Evolutionary conservation across 192 early-diverging fungal species (phyloP).

Genomic region (Geranomyces variabilis): DNA sequence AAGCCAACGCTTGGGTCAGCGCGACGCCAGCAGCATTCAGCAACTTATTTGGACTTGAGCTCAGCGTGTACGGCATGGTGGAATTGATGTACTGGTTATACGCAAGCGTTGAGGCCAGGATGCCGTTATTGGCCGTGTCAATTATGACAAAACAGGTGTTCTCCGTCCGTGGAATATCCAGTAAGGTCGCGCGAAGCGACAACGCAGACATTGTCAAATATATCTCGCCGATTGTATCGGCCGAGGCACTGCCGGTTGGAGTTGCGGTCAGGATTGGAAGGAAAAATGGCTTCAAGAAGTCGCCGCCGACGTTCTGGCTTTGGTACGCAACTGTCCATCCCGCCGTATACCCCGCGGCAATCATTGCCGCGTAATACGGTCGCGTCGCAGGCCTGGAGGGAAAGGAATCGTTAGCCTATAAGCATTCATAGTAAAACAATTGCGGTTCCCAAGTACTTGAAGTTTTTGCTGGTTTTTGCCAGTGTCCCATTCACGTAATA

Average conservation of each 20-base stretch:
- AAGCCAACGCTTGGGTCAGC: no score
- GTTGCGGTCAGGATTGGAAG: not conserved
- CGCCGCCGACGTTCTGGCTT: not conserved
- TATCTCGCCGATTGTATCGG: not conserved
- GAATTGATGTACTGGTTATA: not conserved
- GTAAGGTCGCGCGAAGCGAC: not conserved
- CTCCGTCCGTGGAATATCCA: not conserved
- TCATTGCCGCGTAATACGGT: not conserved
- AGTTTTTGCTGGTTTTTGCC: not conserved
- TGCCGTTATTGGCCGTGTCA: not conserved
- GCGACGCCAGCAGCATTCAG: no score
- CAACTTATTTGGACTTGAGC: no score
- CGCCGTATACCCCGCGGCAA: not conserved
- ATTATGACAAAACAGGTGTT: conserved; percentile 3
- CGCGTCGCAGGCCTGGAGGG: not conserved
- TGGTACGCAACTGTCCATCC: not conserved
- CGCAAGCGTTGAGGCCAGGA: not conserved
- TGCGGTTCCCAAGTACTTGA: not conserved
- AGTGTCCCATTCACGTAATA: not conserved
- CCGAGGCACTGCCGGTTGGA: not conserved
- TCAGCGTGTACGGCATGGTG: not conserved
- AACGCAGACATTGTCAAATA: not conserved
- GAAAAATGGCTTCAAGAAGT: not conserved
- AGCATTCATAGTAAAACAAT: not conserved
- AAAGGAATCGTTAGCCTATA: no score